Evolutionary conservation across 257 asterid species (phyloP).

Genomic region (Solanum tarapatanum): DNA sequence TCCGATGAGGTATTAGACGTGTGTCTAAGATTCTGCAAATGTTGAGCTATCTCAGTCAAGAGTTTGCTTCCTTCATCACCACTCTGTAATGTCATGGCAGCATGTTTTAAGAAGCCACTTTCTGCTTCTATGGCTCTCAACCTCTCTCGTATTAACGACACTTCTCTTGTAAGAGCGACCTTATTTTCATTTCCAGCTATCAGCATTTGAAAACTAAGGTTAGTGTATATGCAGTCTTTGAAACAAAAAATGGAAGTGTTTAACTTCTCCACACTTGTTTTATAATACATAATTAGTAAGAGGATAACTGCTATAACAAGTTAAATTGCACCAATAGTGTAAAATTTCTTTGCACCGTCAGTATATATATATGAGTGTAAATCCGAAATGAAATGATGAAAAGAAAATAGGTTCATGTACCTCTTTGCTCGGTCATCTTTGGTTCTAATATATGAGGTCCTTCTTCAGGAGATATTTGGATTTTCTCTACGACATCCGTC

Average conservation of each 20-base stretch:
- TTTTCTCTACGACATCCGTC: constrained; percentile 39
- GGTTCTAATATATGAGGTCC: constrained; percentile 8
- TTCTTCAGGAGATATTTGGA: constrained; percentile 16
- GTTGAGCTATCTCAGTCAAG: constrained; percentile 74
- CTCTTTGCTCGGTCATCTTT: constrained; percentile 16
- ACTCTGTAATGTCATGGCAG: constrained; percentile 63
- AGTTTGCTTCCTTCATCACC: constrained; percentile 63
- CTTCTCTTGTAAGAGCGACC: constrained; percentile 38
- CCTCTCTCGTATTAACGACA: constrained; percentile 37
- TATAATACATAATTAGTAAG: neutral
- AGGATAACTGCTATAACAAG: neutral
- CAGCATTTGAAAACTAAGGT: neutral
- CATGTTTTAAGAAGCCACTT: constrained; percentile 61
- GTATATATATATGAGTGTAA: neutral
- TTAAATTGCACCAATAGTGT: neutral
- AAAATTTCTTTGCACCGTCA: neutral
- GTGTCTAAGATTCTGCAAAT: constrained; percentile 44
- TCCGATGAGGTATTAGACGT: constrained; percentile 11
- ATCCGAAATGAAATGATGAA: neutral
- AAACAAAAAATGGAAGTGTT: neutral
- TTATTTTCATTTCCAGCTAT: constrained; percentile 12
- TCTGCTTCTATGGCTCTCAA: constrained; percentile 59
- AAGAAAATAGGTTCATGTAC: constrained; percentile 12
- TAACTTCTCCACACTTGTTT: neutral
- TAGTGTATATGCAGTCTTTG: neutral